Evolutionary conservation across 176 grass and related monocot species (phyloP), one percentile per base, ranked within the genome.

Genomic region (Cenchrus purpureus): DNA sequence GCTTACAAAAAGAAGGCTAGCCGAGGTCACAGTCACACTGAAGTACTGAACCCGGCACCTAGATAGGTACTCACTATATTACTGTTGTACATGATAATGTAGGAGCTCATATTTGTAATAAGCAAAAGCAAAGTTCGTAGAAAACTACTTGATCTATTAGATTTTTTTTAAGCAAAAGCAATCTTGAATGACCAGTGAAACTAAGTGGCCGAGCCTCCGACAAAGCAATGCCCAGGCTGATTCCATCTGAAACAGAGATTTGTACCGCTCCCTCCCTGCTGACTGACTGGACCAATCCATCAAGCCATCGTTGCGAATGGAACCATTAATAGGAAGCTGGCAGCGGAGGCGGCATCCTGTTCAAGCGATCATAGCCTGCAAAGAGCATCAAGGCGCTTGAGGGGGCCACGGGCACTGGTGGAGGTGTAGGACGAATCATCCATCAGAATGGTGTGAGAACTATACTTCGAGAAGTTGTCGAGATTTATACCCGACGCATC

Each of bases 171-270:
- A 17, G 15, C n/a, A 61, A 61, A 61, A 61, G 58, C 20, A 46
- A 46, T 6, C 45, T 46, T 75, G 31, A 25, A 17, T 22, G 20
- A 60, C 20, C 17, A 29, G 29, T 11, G 12, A 4, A 28, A 2
- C 62, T 32, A 65, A 32, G 62, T 65, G 25, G 62, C 62, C 31
- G 31, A 32, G 31, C 31, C 31, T 32, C 3, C 6, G 64, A 37
- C 64, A 66, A 15, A 6, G 13, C 64, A 66, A 32, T 95, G 93
- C 54, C 93, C 91, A 56, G 92, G 88, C 71, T 97, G 88, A 7
- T 86, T 42, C 66, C 95, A 97, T 53, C 84, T 95, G 62, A 82
- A 97, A 77, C 95, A 97, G 67, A 6, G 14, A 79, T 77, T 52
- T 79, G 55, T 19, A 14, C 16, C 19, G 16, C 17, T 32, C 55